Evolutionary conservation across 202 grass and related monocot genomes (phyloP).

Genomic region (Elaeis oleifera): DNA sequence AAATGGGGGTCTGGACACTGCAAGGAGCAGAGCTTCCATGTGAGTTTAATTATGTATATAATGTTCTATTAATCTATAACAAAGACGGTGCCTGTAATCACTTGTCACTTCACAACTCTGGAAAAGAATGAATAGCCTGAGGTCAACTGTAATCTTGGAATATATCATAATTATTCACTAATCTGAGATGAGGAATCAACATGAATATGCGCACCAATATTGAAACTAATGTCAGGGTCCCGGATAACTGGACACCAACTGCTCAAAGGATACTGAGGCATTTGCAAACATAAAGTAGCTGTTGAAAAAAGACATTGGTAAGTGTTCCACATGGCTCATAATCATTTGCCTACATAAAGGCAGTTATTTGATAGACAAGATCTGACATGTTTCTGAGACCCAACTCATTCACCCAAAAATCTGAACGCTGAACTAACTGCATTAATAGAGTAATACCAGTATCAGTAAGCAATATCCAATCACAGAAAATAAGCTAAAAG

Average conservation of each 20-base stretch:
- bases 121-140: too few species aligned
- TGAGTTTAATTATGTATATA: too few species aligned
- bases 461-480: too few species aligned
- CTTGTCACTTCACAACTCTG: neutral
- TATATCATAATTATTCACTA: too few species aligned
- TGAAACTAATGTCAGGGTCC: conserved; percentile 72
- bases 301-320: conserved; percentile 18
- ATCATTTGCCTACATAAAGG: neutral
- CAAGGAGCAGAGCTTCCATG: neutral
- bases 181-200: neutral
- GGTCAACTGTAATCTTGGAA: too few species aligned
- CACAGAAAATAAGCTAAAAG: too few species aligned
- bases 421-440: conserved; percentile 68
- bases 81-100: too few species aligned
- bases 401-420: conserved; percentile 75
- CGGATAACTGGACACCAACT: conserved; percentile 53
- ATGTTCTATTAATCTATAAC: too few species aligned
- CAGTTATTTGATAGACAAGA: conserved; percentile 10
- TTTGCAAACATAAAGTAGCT: conserved; percentile 92
- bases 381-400: conserved; percentile 63
- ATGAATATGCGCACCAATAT: conserved; percentile 48
- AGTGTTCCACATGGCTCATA: conserved; percentile 6
- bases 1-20: conserved; percentile 94
- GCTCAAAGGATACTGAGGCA: conserved; percentile 72
- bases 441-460: conserved; percentile 9